phyloP scores from a whole-genome alignment of 441 rosid species.

The Adansonia grandidieri region DNA sequence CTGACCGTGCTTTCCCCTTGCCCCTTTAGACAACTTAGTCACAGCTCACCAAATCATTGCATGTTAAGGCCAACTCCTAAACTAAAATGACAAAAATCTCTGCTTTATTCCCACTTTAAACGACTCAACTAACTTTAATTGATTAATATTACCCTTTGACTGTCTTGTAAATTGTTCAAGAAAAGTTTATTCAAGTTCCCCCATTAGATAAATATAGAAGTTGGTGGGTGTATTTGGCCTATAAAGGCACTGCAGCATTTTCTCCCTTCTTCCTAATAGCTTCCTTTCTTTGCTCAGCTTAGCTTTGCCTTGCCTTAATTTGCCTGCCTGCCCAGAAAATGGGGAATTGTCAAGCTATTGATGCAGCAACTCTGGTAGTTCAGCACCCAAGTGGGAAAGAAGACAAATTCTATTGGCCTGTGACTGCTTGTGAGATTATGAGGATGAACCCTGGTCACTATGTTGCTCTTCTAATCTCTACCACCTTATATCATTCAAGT shows the following conservation, averaged over 20 bases:
- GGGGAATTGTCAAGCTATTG: slow-evolving; percentile 94
- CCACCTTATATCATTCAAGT: slow-evolving; percentile 53
- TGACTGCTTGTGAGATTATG: slow-evolving; percentile 70
- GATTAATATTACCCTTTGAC: background rate
- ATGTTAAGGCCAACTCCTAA: background rate
- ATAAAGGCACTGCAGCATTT: slow-evolving; percentile 35
- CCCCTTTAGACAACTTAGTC: slow-evolving; percentile 37
- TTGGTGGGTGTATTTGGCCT: slow-evolving; percentile 33
- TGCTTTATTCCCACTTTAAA: background rate
- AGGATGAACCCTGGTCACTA: slow-evolving; percentile 84
- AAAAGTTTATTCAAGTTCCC: background rate
- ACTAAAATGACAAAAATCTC: background rate
- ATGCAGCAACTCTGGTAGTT: slow-evolving; percentile 71
- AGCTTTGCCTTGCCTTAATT: background rate
- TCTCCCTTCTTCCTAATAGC: slow-evolving; percentile 31
- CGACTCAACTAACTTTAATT: background rate
- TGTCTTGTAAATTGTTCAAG: background rate
- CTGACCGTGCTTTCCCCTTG: slow-evolving; percentile 33
- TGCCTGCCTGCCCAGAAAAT: slow-evolving; percentile 37
- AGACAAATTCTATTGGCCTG: slow-evolving; percentile 62
- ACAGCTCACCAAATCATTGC: slow-evolving; percentile 39
- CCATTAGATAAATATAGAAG: background rate
- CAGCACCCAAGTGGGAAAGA: slow-evolving; percentile 78
- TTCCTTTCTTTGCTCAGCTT: slow-evolving; percentile 11
- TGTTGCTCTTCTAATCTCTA: slow-evolving; percentile 87